phyloP scores from a whole-genome alignment of 1,284 basidiomycete species.

The Amylostereum areolatum region DNA sequence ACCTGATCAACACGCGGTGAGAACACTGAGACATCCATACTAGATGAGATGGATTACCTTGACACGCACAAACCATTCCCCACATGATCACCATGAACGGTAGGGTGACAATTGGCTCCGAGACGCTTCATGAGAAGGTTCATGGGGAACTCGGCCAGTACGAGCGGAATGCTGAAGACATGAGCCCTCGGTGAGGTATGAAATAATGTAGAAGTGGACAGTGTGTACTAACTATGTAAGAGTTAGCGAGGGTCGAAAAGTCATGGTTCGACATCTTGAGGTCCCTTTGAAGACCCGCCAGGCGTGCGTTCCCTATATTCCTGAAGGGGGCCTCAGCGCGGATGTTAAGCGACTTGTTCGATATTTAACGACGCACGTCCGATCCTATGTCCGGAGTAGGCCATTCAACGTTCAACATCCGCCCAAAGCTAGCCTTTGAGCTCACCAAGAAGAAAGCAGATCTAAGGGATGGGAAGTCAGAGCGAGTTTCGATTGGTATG shows the following conservation, averaged over 20 bases:
- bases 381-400: slow-evolving; percentile 5
- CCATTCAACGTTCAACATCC: background rate
- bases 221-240: slow-evolving; percentile 14
- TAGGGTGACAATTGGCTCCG: slow-evolving; percentile 49
- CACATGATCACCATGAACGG: slow-evolving; percentile 51
- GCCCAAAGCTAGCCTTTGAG: no score
- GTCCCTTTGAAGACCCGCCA: slow-evolving; percentile 51
- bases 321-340: no score
- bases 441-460: slow-evolving; percentile 13
- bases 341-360: no score
- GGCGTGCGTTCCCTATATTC: no score
- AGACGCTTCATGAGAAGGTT: slow-evolving; percentile 52
- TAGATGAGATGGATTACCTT: no score
- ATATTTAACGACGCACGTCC: slow-evolving; percentile 31
- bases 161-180: slow-evolving; percentile 41
- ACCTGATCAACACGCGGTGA: no score
- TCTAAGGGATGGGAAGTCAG: no score
- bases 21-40: no score
- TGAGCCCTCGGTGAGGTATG: background rate
- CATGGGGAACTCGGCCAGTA: slow-evolving; percentile 51
- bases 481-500: no score
- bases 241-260: slow-evolving; percentile 14
- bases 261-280: slow-evolving; percentile 46
- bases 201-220: slow-evolving; percentile 15
- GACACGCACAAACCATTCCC: slow-evolving; percentile 49